These are phyloP conservation scores for Phlebiopsis flavidoalba DNA, from an alignment of 768 basidiomycete genomes.

Conservation along the genomic window DNA sequence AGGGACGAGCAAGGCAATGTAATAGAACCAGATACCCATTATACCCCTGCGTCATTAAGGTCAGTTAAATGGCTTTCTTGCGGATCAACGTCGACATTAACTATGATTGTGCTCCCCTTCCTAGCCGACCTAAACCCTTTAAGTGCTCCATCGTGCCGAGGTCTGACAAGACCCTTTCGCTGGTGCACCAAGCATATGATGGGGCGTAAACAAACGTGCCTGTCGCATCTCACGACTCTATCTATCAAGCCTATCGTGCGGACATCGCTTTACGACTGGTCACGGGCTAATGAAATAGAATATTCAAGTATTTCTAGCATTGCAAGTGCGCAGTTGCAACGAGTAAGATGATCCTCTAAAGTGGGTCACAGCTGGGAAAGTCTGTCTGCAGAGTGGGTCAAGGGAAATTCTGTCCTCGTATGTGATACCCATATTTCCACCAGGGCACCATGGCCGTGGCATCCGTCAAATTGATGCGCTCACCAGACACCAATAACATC, in stretches of 20 bases:
- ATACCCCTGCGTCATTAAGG: constrained; percentile 27
- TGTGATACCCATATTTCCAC: background rate
- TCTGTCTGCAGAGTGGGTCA: background rate
- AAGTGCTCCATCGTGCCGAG: constrained; percentile 18
- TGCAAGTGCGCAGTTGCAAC: background rate
- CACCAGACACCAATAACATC: constrained; percentile 48
- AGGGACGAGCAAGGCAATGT: constrained; percentile 13
- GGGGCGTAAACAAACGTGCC: background rate
- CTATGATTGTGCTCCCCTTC: background rate
- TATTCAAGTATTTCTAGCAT: background rate
- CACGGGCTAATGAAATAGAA: background rate
- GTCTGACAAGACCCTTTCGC: constrained; percentile 22
- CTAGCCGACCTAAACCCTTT: constrained; percentile 19
- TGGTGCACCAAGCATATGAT: constrained; percentile 27
- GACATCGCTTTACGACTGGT: background rate
- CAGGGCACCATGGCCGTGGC: background rate
- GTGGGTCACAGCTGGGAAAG: background rate
- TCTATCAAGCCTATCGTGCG: background rate
- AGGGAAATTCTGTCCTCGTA: no score
- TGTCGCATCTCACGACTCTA: background rate
- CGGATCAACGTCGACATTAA: background rate
- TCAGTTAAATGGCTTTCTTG: constrained; percentile 9
- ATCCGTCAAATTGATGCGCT: background rate
- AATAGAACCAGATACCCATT: constrained; percentile 27
- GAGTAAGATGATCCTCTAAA: background rate